A percentile compares a stretch with the other conserved stretches of the same genome.
Evolutionary conservation across 352 stramenopile species (phyloP).

Genomic region (Globisporangium solare): DNA sequence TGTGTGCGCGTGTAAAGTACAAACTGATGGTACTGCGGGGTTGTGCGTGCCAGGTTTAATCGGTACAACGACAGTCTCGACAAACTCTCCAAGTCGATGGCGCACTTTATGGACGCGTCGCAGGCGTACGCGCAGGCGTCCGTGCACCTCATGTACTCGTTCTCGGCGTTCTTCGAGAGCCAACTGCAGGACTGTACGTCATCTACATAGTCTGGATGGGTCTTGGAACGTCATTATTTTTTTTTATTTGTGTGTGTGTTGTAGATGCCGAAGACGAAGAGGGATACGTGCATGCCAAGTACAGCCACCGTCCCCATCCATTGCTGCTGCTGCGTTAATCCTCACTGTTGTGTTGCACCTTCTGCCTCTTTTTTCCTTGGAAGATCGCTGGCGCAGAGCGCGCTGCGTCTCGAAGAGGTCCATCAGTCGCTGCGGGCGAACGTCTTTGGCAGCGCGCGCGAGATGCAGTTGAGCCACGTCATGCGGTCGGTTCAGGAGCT

Average conservation of each 20-base stretch:
- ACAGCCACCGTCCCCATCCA: neutral
- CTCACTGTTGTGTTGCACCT: too few relatives aligned
- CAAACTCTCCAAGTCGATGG: conserved; percentile 49
- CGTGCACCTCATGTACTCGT: conserved; percentile 43
- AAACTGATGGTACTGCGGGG: neutral
- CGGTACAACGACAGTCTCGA: conserved; percentile 59
- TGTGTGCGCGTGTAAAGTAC: neutral
- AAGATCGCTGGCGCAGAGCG: conserved; percentile 43
- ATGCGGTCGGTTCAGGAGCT: conserved; percentile 40
- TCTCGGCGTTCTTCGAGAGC: conserved; percentile 55
- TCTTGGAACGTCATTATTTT: neutral
- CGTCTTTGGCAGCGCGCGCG: conserved; percentile 36
- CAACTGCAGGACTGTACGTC: conserved; percentile 39
- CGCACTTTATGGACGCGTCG: conserved; percentile 33
- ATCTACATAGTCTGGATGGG: too few relatives aligned
- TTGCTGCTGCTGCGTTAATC: neutral
- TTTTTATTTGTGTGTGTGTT: conserved; percentile 1
- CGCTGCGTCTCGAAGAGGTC: conserved; percentile 51
- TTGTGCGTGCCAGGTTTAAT: conserved; percentile 29
- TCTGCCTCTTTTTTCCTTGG: too few relatives aligned
- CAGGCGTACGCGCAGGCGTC: conserved; percentile 43
- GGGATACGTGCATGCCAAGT: conserved; percentile 21
- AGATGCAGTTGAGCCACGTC: conserved; percentile 40
- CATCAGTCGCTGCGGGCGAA: conserved; percentile 51
- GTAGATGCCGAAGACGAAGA: conserved; percentile 18